phyloP scores from a whole-genome alignment of 2,329 filamentous ascomycete genomes.

The Cyphellophora attinorum region DNA sequence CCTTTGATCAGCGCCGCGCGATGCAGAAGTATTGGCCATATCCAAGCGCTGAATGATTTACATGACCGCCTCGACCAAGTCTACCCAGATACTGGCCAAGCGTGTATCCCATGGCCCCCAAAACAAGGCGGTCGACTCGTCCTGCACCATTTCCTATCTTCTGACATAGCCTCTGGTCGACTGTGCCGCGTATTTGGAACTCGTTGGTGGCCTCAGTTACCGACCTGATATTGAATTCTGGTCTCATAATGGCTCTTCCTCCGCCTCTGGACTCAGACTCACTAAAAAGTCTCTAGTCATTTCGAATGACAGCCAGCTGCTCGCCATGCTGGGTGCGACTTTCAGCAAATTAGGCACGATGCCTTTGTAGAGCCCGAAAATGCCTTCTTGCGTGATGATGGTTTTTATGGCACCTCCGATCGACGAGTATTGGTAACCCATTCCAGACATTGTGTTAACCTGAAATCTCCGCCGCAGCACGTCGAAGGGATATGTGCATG shows the following conservation, averaged over 20 bases:
- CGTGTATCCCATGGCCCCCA: no score
- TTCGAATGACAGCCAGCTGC: slow-evolving; percentile 96
- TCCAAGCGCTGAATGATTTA: no score
- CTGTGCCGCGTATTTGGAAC: no score
- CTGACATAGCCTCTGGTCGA: no score
- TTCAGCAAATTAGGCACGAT: slow-evolving; percentile 93
- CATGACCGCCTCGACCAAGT: no score
- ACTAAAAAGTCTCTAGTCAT: slow-evolving; percentile 81
- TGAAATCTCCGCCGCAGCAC: slow-evolving; percentile 90
- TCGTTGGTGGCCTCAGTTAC: no score
- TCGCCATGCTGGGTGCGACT: slow-evolving; percentile 96
- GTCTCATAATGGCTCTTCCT: slow-evolving; percentile 13
- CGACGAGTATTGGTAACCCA: slow-evolving; percentile 91
- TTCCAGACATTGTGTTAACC: slow-evolving; percentile 97
- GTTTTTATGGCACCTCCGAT: slow-evolving; percentile 73
- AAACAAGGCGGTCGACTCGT: no score
- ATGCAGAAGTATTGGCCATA: no score
- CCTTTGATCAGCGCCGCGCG: no score
- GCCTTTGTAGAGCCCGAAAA: slow-evolving; percentile 85
- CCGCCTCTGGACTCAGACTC: slow-evolving; percentile 8
- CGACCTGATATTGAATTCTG: no score
- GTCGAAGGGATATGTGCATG: slow-evolving; percentile 96
- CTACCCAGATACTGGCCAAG: no score
- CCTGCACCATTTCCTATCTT: no score
- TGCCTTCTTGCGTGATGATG: slow-evolving; percentile 75